Evolutionary conservation across 331 rosid species (phyloP), one percentile per base, ranked within the genome.

Genomic region (Prunus yedoensis): DNA sequence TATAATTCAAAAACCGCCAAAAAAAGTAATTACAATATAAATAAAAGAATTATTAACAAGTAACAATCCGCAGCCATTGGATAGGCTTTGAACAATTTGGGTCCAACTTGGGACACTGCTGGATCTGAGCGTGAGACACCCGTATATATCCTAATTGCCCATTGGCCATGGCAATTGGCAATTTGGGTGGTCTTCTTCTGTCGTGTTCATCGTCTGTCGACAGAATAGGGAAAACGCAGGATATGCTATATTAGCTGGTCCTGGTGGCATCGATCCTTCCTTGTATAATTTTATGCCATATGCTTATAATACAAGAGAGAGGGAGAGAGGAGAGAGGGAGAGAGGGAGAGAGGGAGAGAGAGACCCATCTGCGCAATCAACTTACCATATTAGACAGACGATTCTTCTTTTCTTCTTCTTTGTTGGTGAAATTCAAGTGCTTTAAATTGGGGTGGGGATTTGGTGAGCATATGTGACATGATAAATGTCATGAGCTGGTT

Each of bases 401-500:
- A 60, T 60, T 60, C 66, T 3, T 20, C 30, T 20, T 20, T 53
- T 18, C 41, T 54, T 54, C 27, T 23, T 60, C 41, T 60, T 23
- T 25, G n/a, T 16, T 16, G 25, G 25, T 60, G 38, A 35, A 60
- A 27, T 60, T 60, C 41, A 47, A 27, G 45, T 61, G 45, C 28
- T 61, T 28, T 30, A 35, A 35, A 35, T 35, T 35, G 41, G 41
- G 1, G 8, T 35, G 41, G 41, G 41, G 41, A 35, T 35, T 35
- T 35, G 41, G 41, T 5, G 50, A 32, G 35, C 58, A 73, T 73
- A 73, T 73, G 77, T 63, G 66, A 56, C 68, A 57, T 71, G 65
- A 71, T 71, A 41, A 71, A 56, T 71, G 76, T 16, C 51, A 90
- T 90, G 95, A 90, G 85, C 80, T 77, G 79, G 79, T 85, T 79